A percentile compares a stretch with the other conserved stretches of the same genome.
These are phyloP conservation scores for Suhomyces xylopsoci DNA, from an alignment of 805 yeast species.

Conservation along the genomic window DNA sequence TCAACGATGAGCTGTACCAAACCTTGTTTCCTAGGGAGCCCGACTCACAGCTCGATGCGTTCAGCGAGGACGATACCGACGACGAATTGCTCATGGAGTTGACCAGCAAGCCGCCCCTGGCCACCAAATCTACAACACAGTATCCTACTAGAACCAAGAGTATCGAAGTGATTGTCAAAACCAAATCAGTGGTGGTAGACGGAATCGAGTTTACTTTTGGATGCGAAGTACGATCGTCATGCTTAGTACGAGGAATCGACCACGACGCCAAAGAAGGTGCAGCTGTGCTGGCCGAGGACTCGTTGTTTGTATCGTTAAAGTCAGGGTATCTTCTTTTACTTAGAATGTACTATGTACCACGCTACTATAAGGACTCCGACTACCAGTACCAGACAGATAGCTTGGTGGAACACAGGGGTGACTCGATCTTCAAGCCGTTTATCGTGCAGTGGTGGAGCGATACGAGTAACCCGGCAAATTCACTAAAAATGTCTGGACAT, in stretches of 20 bases:
- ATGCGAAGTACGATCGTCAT: constrained; percentile 31
- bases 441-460: constrained; percentile 51
- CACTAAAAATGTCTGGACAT: constrained; percentile 23
- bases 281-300: constrained; percentile 28
- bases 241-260: constrained; percentile 22
- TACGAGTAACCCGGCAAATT: constrained; percentile 14
- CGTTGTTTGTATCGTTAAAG: constrained; percentile 34
- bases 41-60: constrained; percentile 39
- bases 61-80: constrained; percentile 34
- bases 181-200: constrained; percentile 30
- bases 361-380: constrained; percentile 24
- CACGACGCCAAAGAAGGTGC: constrained; percentile 7
- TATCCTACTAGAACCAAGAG: constrained; percentile 4
- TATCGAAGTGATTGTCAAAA: constrained; percentile 23
- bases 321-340: constrained; percentile 42
- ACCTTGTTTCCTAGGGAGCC: constrained; percentile 25
- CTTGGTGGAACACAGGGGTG: constrained; percentile 8
- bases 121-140: neutral
- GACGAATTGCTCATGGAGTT: constrained; percentile 9
- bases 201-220: constrained; percentile 29
- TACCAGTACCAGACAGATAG: constrained; percentile 10
- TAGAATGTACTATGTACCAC: constrained; percentile 36
- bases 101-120: neutral
- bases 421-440: constrained; percentile 36
- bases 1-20: constrained; percentile 39